phyloP scores from a whole-genome alignment of 164 flowering plant genomes.

The Umbellularia californica region DNA sequence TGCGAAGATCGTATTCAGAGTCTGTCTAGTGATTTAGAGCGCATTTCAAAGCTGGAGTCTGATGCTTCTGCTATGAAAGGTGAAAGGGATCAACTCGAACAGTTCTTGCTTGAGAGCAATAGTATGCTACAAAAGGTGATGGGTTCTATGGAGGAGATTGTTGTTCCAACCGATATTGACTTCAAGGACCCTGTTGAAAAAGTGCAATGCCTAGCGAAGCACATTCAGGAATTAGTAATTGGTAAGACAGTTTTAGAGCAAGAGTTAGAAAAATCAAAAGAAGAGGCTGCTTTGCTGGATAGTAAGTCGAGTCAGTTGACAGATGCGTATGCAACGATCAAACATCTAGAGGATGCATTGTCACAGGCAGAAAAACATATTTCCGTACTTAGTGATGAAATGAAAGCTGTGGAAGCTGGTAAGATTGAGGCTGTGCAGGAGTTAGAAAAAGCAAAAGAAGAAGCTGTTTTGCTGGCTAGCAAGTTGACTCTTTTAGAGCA shows the following conservation, averaged over 20 bases:
- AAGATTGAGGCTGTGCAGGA: conserved; percentile 38
- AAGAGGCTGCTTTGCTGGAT: conserved; percentile 40
- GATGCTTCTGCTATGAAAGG: conserved; percentile 47
- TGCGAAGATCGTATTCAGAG: conserved; percentile 40
- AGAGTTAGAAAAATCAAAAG: conserved; percentile 49
- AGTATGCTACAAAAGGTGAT: conserved; percentile 45
- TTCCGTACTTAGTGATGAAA: conserved; percentile 51
- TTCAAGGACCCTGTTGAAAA: conserved; percentile 65
- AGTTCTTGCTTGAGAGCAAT: conserved; percentile 60
- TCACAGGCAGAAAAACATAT: conserved; percentile 35
- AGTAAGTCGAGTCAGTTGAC: conserved; percentile 27
- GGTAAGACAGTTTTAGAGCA: conserved; percentile 34
- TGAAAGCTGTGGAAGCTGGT: conserved; percentile 38
- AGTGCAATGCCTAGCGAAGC: conserved; percentile 52
- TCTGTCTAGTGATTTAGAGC: conserved; percentile 46
- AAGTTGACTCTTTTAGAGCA: conserved; percentile 42
- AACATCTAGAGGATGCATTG: conserved; percentile 54
- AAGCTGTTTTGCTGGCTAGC: conserved; percentile 32
- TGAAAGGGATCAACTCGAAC: conserved; percentile 57
- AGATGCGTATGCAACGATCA: conserved; percentile 40
- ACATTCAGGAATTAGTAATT: conserved; percentile 39
- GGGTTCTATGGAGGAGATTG: conserved; percentile 47
- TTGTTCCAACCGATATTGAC: conserved; percentile 36
- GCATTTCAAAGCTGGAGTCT: conserved; percentile 51
- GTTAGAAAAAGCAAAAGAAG: conserved; percentile 48